phyloP scores from a whole-genome alignment of 495 filamentous ascomycete genomes.

The Tetracladium marchalianum region DNA sequence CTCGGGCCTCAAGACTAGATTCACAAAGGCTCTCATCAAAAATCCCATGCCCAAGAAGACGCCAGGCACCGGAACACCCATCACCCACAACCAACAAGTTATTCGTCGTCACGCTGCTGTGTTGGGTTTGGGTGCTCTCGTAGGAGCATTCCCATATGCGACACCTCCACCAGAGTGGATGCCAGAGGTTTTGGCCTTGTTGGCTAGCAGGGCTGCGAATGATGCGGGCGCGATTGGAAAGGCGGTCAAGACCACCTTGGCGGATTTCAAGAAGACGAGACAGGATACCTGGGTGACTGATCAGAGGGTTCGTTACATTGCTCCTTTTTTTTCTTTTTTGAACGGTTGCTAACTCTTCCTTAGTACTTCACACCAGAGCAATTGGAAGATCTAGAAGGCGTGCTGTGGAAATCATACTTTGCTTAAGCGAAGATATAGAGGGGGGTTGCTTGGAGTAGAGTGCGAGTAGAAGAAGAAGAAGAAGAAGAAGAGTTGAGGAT shows the following conservation, averaged over 20 bases:
- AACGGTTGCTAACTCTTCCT: constrained; percentile 22
- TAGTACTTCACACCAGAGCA: constrained; percentile 90
- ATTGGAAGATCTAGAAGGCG: constrained; percentile 88
- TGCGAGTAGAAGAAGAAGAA: no score
- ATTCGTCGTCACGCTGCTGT: constrained; percentile 84
- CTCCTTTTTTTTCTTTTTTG: neutral
- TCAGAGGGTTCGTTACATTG: constrained; percentile 66
- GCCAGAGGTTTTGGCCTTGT: constrained; percentile 78
- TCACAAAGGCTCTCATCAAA: constrained; percentile 61
- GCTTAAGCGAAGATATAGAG: constrained; percentile 39
- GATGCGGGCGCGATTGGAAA: constrained; percentile 92
- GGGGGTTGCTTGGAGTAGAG: no score
- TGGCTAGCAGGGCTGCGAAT: constrained; percentile 75
- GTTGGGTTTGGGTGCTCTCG: constrained; percentile 78
- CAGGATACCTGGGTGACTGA: constrained; percentile 99
- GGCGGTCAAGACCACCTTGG: constrained; percentile 90
- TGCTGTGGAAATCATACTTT: constrained; percentile 99
- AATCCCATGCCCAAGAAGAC: constrained; percentile 81
- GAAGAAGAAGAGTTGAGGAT: no score
- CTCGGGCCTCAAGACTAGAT: constrained; percentile 61
- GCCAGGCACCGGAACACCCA: constrained; percentile 52
- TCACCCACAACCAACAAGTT: constrained; percentile 68
- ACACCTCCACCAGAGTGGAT: constrained; percentile 90
- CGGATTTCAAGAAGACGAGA: constrained; percentile 98
- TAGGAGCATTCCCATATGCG: constrained; percentile 95